Conservation (phyloP, 2,329 filamentous ascomycete genomes). For the Dactylellina sp. region DNA sequence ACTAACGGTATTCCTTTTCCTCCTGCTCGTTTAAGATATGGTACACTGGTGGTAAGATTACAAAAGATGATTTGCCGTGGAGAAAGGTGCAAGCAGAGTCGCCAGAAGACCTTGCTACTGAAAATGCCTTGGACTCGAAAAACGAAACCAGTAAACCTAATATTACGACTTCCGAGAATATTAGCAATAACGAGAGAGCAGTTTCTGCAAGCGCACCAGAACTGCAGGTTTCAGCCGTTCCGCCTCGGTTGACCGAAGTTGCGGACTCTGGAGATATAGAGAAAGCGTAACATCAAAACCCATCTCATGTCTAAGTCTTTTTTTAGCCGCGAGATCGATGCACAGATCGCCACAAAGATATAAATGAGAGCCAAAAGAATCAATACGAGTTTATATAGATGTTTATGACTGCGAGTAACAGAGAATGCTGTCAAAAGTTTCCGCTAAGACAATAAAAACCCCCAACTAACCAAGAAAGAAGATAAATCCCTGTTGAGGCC, state of each 20-base stretch:
- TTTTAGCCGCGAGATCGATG: too few relatives aligned
- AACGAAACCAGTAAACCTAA: background rate
- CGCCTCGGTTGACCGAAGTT: background rate
- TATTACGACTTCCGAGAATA: background rate
- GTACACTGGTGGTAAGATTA: constrained; percentile 59
- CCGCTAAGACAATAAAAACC: constrained; percentile 36
- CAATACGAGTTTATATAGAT: constrained; percentile 12
- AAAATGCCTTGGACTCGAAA: background rate
- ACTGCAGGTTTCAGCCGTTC: background rate
- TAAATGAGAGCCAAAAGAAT: too few relatives aligned
- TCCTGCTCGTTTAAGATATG: constrained; percentile 33
- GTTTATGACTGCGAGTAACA: constrained; percentile 12
- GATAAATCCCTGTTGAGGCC: background rate
- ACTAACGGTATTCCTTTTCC: constrained; percentile 8
- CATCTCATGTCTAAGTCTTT: too few relatives aligned
- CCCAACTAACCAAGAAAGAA: background rate
- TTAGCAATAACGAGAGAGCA: background rate
- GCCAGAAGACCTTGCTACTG: background rate
- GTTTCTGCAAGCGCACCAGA: background rate
- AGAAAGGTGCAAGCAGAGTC: constrained; percentile 7
- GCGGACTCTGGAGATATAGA: background rate
- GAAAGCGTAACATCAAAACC: too few relatives aligned
- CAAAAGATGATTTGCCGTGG: constrained; percentile 47
- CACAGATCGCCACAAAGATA: too few relatives aligned
- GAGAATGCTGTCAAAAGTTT: constrained; percentile 25